Evolutionary conservation across 2,329 filamentous ascomycete genomes (phyloP).

Genomic region (Rhexocercosporidium sp.): DNA sequence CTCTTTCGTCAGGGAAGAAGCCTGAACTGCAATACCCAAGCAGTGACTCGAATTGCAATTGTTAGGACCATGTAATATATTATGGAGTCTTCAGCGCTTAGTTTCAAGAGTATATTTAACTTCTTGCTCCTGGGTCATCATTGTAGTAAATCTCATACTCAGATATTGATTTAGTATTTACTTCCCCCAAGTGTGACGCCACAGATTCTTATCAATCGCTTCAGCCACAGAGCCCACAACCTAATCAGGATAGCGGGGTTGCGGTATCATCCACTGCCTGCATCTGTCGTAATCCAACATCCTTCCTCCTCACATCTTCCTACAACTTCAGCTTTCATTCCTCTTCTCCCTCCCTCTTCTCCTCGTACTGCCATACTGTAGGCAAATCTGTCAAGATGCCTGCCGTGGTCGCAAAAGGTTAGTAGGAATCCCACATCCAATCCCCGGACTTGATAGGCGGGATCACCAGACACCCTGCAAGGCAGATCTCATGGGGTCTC

Average conservation of each 20-base stretch:
- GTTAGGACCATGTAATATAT: too few relatives aligned
- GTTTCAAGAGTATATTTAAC: too few relatives aligned
- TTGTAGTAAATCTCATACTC: too few relatives aligned
- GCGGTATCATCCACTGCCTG: background rate
- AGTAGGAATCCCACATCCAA: constrained; percentile 22
- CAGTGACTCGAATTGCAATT: too few relatives aligned
- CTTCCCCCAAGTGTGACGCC: background rate
- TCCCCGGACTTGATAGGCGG: constrained; percentile 22
- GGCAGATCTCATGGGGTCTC: constrained; percentile 11
- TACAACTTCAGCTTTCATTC: too few relatives aligned
- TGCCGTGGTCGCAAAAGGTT: constrained; percentile 39
- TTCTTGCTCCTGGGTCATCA: too few relatives aligned
- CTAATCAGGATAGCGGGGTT: background rate
- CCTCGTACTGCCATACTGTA: background rate
- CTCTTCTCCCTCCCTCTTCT: background rate
- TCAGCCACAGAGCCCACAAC: background rate
- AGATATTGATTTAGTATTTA: too few relatives aligned
- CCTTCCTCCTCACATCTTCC: background rate
- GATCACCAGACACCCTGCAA: constrained; percentile 21
- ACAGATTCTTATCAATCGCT: background rate
- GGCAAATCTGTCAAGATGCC: constrained; percentile 34
- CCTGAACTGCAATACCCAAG: too few relatives aligned
- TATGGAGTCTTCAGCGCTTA: too few relatives aligned
- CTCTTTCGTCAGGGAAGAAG: too few relatives aligned
- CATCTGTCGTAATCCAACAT: background rate